phyloP scores from a whole-genome alignment of 2,329 filamentous ascomycete species.

The Aschersonia sp. region DNA sequence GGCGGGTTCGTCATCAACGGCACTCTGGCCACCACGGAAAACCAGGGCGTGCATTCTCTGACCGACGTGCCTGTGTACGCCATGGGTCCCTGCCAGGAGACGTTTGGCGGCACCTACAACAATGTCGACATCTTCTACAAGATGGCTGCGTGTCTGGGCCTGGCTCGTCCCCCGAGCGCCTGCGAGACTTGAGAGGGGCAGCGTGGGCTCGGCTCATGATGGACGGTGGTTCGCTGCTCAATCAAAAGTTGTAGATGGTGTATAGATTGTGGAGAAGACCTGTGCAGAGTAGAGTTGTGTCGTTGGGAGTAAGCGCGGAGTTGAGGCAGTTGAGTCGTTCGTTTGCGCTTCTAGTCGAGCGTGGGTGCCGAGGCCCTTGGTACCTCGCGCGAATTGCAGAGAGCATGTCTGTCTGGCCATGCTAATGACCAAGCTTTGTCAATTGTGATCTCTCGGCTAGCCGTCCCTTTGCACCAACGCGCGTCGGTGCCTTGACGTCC shows the following conservation, averaged over 20 bases:
- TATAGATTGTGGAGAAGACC: background rate
- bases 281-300: background rate
- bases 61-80: slow-evolving; percentile 71
- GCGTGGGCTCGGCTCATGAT: slow-evolving; percentile 4
- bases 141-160: slow-evolving; percentile 53
- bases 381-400: background rate
- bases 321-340: background rate
- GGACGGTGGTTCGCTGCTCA: background rate
- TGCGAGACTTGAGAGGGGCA: slow-evolving; percentile 12
- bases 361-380: background rate
- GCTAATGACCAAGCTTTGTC: too few relatives aligned
- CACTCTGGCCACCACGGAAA: slow-evolving; percentile 47
- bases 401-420: background rate
- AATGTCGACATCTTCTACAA: slow-evolving; percentile 64
- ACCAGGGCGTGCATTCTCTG: slow-evolving; percentile 60
- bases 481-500: too few relatives aligned
- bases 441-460: too few relatives aligned
- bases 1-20: slow-evolving; percentile 64
- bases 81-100: slow-evolving; percentile 62
- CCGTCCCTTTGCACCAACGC: too few relatives aligned
- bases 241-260: background rate
- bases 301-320: background rate
- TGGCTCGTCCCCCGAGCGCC: slow-evolving; percentile 18
- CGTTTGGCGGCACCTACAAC: slow-evolving; percentile 57
- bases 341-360: background rate